These are phyloP conservation scores for Pseudopithomyces chartarum DNA, from an alignment of 2,329 filamentous ascomycete species.

Conservation along the genomic window DNA sequence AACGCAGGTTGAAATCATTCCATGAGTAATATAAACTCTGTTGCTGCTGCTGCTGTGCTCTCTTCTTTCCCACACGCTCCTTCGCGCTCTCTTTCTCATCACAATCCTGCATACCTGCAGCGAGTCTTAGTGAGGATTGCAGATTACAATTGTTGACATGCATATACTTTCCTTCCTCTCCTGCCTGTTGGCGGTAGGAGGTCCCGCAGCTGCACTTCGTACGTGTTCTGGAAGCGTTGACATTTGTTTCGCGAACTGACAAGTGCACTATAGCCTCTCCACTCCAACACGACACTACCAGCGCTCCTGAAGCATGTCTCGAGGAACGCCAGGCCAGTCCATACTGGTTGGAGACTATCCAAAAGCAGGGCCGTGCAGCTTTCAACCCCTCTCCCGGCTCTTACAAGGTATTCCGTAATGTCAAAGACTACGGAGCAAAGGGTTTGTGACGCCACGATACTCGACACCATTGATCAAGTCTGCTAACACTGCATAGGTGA, in stretches of 20 bases:
- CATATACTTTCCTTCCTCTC: conserved; percentile 27
- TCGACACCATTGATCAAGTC: neutral
- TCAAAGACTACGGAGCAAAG: conserved; percentile 51
- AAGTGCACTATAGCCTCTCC: conserved; percentile 12
- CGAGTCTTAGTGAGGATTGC: neutral
- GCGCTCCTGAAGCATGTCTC: conserved; percentile 4
- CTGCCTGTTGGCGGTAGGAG: conserved; percentile 35
- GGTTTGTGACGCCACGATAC: conserved; percentile 27
- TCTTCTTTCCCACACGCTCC: neutral
- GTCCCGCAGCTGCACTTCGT: conserved; percentile 28
- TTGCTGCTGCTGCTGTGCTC: neutral
- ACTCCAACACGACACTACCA: conserved; percentile 1
- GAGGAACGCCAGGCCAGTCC: conserved; percentile 16
- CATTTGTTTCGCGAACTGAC: neutral
- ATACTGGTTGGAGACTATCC: conserved; percentile 52
- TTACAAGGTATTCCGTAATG: conserved; percentile 52
- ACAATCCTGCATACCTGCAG: neutral
- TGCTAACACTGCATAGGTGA: conserved; percentile 35
- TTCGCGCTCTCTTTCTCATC: conserved; percentile 8
- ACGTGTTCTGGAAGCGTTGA: neutral
- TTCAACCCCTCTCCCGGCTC: conserved; percentile 45
- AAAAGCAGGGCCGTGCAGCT: conserved; percentile 48
- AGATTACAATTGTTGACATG: conserved; percentile 21
- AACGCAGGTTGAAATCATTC: neutral
- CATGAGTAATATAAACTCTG: conserved; percentile 7